These are phyloP conservation scores for Neofusicoccum umdonicola DNA, from an alignment of 2,329 filamentous ascomycete species.

Conservation along the genomic window DNA sequence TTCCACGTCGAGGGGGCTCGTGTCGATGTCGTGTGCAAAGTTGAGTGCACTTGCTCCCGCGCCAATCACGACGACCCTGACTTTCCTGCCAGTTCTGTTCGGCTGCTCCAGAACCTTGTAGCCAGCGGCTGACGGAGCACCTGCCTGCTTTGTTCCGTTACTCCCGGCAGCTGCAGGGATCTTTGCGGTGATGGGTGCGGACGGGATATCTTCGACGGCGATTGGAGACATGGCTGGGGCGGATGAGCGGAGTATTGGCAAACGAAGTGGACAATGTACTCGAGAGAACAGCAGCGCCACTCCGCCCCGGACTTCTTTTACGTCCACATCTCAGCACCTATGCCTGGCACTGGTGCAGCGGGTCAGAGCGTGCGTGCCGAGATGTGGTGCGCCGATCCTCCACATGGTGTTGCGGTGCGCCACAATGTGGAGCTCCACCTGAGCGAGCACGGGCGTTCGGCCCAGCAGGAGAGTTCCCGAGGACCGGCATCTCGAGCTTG, in stretches of 20 bases:
- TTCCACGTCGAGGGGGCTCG: conserved; percentile 39
- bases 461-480: background rate
- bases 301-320: background rate
- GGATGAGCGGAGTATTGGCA: background rate
- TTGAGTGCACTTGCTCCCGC: conserved; percentile 37
- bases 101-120: background rate
- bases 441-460: too few relatives aligned
- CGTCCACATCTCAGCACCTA: background rate
- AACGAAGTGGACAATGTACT: background rate
- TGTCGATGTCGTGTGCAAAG: conserved; percentile 31
- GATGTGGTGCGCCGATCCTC: background rate
- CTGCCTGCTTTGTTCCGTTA: too few relatives aligned
- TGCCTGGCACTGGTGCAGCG: background rate
- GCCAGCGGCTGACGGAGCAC: background rate
- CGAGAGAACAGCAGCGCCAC: background rate
- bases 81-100: background rate
- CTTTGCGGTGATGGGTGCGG: background rate
- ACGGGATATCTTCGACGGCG: background rate
- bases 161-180: background rate
- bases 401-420: background rate
- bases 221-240: background rate
- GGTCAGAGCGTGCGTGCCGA: background rate
- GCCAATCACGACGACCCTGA: conserved; percentile 30
- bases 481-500: background rate
- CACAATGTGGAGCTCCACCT: background rate